Conservation (phyloP, 2,329 filamentous ascomycete species). For the Diaporthe sp. region DNA sequence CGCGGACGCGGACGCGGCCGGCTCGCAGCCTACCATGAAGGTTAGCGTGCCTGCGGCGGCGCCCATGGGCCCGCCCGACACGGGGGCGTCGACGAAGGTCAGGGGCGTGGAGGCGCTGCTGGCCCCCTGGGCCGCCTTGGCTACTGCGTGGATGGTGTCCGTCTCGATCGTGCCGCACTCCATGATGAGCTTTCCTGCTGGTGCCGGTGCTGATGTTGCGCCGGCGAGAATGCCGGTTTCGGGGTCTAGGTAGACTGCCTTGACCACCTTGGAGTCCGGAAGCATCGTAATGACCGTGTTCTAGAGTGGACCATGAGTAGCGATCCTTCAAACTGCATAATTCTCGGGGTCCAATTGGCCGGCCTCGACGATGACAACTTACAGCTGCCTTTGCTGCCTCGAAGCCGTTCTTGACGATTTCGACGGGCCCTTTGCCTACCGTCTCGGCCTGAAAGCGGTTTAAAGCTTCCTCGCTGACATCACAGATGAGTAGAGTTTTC, state of each 20-base stretch:
- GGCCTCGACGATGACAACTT: conserved; percentile 15
- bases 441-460: conserved; percentile 54
- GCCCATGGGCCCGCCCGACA: conserved; percentile 54
- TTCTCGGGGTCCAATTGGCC: no score
- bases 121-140: conserved; percentile 66
- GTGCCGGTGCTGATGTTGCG: conserved; percentile 41
- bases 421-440: conserved; percentile 51
- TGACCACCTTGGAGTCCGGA: conserved; percentile 53
- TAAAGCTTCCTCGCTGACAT: conserved; percentile 54
- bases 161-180: conserved; percentile 52
- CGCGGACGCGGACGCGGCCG: conserved; percentile 59
- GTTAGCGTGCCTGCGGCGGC: conserved; percentile 52
- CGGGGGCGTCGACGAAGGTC: conserved; percentile 54
- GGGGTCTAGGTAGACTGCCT: conserved; percentile 54
- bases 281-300: conserved; percentile 58
- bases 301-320: conserved; percentile 40
- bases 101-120: conserved; percentile 49
- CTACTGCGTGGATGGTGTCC: conserved; percentile 63
- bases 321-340: not conserved
- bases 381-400: conserved; percentile 55
- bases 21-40: conserved; percentile 53
- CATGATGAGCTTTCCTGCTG: conserved; percentile 47
- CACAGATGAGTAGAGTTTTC: conserved; percentile 50
- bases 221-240: conserved; percentile 52
- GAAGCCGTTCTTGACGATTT: conserved; percentile 53